Conservation (phyloP, 2,329 filamentous ascomycete genomes). For the Hymenoscyphus scutula region DNA sequence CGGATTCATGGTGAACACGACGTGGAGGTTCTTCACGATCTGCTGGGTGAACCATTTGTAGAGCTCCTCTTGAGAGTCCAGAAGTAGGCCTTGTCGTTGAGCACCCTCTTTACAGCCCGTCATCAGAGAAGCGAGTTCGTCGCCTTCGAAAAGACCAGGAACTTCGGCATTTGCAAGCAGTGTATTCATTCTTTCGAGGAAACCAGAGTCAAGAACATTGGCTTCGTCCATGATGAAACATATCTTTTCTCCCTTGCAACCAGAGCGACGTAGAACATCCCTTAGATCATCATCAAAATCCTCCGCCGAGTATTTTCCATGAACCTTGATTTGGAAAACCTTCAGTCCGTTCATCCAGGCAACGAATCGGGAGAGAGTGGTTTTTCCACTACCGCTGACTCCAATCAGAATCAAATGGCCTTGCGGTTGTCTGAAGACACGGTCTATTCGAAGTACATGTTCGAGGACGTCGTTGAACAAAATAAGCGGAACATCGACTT, state of each 20-base stretch:
- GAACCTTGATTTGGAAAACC: constrained; percentile 99
- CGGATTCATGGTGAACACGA: constrained; percentile 99
- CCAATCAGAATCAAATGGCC: constrained; percentile 98
- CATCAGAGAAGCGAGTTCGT: constrained; percentile 97
- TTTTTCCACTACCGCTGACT: constrained; percentile 98
- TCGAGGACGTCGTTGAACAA: constrained; percentile 99
- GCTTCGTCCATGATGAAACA: constrained; percentile 99
- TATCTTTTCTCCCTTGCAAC: constrained; percentile 98
- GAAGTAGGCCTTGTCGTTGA: constrained; percentile 87
- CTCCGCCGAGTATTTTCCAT: constrained; percentile 95
- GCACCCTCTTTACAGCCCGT: constrained; percentile 98
- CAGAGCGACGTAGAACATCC: constrained; percentile 87
- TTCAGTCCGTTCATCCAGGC: constrained; percentile 99
- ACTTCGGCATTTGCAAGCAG: constrained; percentile 98
- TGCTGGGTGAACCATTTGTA: constrained; percentile 99
- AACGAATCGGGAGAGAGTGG: constrained; percentile 93
- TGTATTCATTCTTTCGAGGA: constrained; percentile 99
- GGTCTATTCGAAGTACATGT: constrained; percentile 95
- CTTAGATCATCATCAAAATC: constrained; percentile 98
- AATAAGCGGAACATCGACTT: constrained; percentile 96
- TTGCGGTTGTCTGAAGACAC: constrained; percentile 97
- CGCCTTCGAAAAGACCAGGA: constrained; percentile 96
- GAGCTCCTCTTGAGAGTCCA: constrained; percentile 98
- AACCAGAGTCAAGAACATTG: constrained; percentile 96
- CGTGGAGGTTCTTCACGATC: constrained; percentile 97